These are phyloP conservation scores for Wickerhamiella domercqiae DNA, from an alignment of 805 yeast species.

Conservation along the genomic window DNA sequence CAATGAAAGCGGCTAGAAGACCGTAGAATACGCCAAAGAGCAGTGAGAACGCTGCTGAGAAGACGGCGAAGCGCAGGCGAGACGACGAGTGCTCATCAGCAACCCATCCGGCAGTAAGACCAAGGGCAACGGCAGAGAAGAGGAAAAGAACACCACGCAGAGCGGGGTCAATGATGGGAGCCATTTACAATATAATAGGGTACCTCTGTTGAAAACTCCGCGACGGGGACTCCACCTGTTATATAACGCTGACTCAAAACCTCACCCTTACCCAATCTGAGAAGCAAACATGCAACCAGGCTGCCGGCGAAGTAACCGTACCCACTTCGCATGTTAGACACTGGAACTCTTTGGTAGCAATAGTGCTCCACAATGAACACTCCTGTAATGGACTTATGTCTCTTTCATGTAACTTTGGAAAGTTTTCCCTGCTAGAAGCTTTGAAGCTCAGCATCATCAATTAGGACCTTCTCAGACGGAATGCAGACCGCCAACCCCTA, in stretches of 20 bases:
- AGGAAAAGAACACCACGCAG: conserved; percentile 63
- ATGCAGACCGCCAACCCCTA: too few relatives aligned
- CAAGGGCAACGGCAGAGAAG: conserved; percentile 65
- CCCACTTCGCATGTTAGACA: too few relatives aligned
- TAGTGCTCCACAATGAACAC: too few relatives aligned
- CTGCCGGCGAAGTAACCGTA: too few relatives aligned
- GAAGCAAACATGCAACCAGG: conserved; percentile 1
- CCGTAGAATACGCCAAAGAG: conserved; percentile 73
- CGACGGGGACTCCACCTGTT: not conserved
- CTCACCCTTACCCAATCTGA: conserved; percentile 3
- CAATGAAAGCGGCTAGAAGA: conserved; percentile 54
- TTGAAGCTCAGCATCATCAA: too few relatives aligned
- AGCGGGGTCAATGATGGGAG: conserved; percentile 60
- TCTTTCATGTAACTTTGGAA: too few relatives aligned
- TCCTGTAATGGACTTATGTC: too few relatives aligned
- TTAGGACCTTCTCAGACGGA: too few relatives aligned
- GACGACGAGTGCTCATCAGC: conserved; percentile 44
- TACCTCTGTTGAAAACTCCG: not conserved
- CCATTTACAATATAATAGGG: conserved; percentile 19
- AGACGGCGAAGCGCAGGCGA: conserved; percentile 77
- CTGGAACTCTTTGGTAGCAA: too few relatives aligned
- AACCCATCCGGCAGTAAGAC: conserved; percentile 70
- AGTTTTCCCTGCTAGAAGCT: too few relatives aligned
- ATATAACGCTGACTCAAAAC: conserved; percentile 1
- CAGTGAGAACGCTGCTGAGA: conserved; percentile 75